Base-by-base conservation (phyloP, 2,329 filamentous ascomycete species). In the Stemphylium lycopersici region DNA sequence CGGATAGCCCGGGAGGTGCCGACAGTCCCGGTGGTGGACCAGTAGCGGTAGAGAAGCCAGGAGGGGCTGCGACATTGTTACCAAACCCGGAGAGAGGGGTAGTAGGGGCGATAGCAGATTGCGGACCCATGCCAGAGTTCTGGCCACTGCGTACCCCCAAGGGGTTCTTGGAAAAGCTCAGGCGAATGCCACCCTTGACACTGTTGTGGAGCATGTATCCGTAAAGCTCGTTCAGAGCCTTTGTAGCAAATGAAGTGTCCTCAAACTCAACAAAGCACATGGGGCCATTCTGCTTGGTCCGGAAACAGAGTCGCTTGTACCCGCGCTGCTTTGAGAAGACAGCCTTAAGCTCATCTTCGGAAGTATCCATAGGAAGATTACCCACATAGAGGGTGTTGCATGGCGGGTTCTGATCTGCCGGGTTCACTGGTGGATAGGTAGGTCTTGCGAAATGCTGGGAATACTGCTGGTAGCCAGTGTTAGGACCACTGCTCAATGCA, bases 251-350 rank as follows among this genome's bases (percentile, higher is more conserved):
- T 1, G 90, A 90, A 10, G 96, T 84, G 67, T 97, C 93, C 69
- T 98, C 93, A 66, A 98, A 99, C 75, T 99, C 95, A 33, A 99
- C 95, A 75, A 98, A 98, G 73, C 95, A 98, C 93, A 98, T 98
- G 2, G 93, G 93, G 0, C 93, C 93, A 66, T 97, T 96, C 62
- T 90, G 86, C 79, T 98, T 98, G 48, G 92, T 96, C 31, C 93
- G 86, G 81, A 97, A 96, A 71, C 92, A 96, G 6, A 99, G 86
- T 24, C 95, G 85, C 78, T 96, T 98, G 80, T 97, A 99, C 3
- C 95, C 95, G 42, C 93, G 88, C 74, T 96, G 91, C 76, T 93
- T 93, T 22, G 89, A 92, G 71, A 99, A 99, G 70, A 97, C 84
- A 18, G 89, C 86, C 77, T 98, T 98, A 51, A 99, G 84, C 74